Percentiles rank a stretch among this genome's conserved stretches.
phyloP scores from a whole-genome alignment of 805 yeast species.

The Diddensiella santjacobensis region DNA sequence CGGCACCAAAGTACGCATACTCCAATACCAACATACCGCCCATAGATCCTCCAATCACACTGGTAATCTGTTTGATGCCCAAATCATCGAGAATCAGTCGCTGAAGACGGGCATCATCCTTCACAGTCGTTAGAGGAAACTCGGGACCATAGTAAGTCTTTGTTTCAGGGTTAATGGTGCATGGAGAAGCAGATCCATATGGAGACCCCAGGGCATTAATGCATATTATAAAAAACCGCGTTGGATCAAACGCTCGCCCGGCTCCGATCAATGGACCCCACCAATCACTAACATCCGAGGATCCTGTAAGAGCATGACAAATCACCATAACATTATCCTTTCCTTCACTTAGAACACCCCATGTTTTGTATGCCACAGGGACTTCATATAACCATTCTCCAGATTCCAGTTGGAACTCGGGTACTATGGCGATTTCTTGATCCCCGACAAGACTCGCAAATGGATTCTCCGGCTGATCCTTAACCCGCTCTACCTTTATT shows the following conservation, averaged over 20 bases:
- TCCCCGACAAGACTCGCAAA: conserved; percentile 65
- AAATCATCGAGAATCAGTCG: conserved; percentile 70
- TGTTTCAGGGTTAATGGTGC: conserved; percentile 72
- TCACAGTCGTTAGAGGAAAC: conserved; percentile 88
- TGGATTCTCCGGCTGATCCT: conserved; percentile 47
- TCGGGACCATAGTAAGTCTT: conserved; percentile 85
- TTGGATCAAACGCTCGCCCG: conserved; percentile 85
- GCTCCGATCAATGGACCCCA: conserved; percentile 96
- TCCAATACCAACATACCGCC: conserved; percentile 97
- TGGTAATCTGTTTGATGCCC: conserved; percentile 75
- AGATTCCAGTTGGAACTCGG: conserved; percentile 71
- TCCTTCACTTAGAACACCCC: conserved; percentile 77
- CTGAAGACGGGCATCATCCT: conserved; percentile 86
- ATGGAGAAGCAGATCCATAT: conserved; percentile 92
- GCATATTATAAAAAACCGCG: conserved; percentile 80
- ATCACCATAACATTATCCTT: conserved; percentile 81
- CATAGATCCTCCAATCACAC: conserved; percentile 96
- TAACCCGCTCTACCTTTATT: conserved; percentile 6
- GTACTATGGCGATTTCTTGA: conserved; percentile 76
- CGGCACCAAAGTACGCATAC: conserved; percentile 67
- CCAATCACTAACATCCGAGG: conserved; percentile 95
- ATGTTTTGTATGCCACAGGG: conserved; percentile 92
- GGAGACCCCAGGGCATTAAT: conserved; percentile 94
- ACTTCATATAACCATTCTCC: conserved; percentile 69
- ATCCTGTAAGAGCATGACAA: conserved; percentile 94